Conservation (phyloP, 352 stramenopile genomes). For the Pythium rhizo-oryzae region DNA sequence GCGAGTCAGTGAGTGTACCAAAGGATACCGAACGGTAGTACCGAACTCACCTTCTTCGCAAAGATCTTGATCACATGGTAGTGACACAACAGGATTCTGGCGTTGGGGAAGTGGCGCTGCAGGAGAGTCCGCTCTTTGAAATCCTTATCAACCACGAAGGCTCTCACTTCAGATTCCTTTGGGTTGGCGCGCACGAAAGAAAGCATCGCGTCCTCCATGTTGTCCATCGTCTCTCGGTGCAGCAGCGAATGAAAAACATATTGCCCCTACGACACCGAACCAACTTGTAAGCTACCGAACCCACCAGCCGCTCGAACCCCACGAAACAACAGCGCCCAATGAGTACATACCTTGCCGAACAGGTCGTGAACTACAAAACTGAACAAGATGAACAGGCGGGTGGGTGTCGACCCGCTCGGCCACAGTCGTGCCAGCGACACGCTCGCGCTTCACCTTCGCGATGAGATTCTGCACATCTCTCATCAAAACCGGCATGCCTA, state of each 20-base stretch:
- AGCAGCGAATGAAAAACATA: slow-evolving; percentile 12
- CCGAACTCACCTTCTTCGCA: slow-evolving; percentile 9
- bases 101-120: neutral
- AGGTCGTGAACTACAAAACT: slow-evolving; percentile 24
- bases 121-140: slow-evolving; percentile 6
- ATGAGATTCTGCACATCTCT: neutral
- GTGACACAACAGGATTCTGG: slow-evolving; percentile 12
- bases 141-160: slow-evolving; percentile 14
- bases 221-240: slow-evolving; percentile 16
- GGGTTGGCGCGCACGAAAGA: neutral
- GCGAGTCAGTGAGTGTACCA: neutral
- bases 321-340: no score
- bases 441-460: neutral
- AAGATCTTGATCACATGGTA: slow-evolving; percentile 18
- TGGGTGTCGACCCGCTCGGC: neutral
- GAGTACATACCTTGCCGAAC: slow-evolving; percentile 23
- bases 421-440: neutral
- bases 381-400: slow-evolving; percentile 14
- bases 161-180: neutral
- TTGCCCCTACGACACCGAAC: slow-evolving; percentile 1
- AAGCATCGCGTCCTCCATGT: slow-evolving; percentile 15
- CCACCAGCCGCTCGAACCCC: no score
- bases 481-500: neutral
- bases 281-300: neutral
- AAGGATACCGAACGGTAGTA: neutral